phyloP scores from a whole-genome alignment of 345 rosid species.

The Bruguiera sexangula region DNA sequence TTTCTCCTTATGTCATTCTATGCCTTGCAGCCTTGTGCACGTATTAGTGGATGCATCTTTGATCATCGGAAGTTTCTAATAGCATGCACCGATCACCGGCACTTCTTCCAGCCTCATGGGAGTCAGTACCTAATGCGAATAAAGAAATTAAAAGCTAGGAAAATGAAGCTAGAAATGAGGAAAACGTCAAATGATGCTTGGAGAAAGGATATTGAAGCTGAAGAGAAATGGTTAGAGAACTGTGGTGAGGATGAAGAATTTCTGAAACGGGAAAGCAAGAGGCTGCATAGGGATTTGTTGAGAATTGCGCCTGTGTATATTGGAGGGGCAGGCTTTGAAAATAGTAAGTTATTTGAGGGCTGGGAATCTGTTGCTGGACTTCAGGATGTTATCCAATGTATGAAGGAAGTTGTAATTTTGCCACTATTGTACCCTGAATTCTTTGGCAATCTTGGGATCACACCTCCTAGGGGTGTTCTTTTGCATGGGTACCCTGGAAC shows the following conservation, averaged over 20 bases:
- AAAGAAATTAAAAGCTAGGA: constrained; percentile 79
- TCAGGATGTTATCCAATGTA: constrained; percentile 79
- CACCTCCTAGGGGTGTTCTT: constrained; percentile 96
- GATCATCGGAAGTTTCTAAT: constrained; percentile 98
- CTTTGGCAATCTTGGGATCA: constrained; percentile 80
- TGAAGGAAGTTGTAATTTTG: constrained; percentile 96
- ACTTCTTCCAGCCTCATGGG: constrained; percentile 82
- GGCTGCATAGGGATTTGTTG: constrained; percentile 83
- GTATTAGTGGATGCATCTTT: constrained; percentile 88
- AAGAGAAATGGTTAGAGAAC: constrained; percentile 97
- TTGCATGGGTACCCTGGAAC: constrained; percentile 99
- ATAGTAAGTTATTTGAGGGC: constrained; percentile 60
- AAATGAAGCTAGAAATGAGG: constrained; percentile 70
- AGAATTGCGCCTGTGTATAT: constrained; percentile 96
- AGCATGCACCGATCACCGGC: constrained; percentile 91
- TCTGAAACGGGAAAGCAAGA: constrained; percentile 92
- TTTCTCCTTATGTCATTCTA: constrained; percentile 20
- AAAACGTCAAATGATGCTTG: constrained; percentile 81
- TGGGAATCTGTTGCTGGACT: constrained; percentile 99
- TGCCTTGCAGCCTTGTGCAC: constrained; percentile 90
- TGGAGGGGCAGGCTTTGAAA: constrained; percentile 66
- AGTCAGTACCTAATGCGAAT: constrained; percentile 45
- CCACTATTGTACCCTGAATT: constrained; percentile 94
- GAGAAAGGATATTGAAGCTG: constrained; percentile 91
- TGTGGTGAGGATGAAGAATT: constrained; percentile 99